phyloP scores from a whole-genome alignment of 208 protist species.

The Leishmania martiniquensis region DNA sequence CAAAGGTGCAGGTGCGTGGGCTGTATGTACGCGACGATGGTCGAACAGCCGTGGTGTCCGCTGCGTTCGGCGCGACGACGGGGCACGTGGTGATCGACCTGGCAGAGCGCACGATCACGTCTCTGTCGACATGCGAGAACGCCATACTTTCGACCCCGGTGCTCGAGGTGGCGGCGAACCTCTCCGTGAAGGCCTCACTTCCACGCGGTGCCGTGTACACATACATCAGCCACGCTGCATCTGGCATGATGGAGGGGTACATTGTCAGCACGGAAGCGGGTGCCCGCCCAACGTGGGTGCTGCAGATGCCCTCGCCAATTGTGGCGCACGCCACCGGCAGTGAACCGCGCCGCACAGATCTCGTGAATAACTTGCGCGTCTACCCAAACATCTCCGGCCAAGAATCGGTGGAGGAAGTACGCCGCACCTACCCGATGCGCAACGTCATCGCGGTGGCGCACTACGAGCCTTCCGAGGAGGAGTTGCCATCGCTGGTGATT shows the following conservation, averaged over 20 bases:
- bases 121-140: slow-evolving; percentile 13
- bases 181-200: slow-evolving; percentile 41
- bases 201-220: slow-evolving; percentile 30
- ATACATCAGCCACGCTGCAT: slow-evolving; percentile 44
- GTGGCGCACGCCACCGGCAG: slow-evolving; percentile 70
- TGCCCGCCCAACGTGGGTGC: slow-evolving; percentile 52
- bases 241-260: slow-evolving; percentile 64
- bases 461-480: slow-evolving; percentile 64
- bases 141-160: slow-evolving; percentile 18
- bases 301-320: slow-evolving; percentile 65
- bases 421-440: slow-evolving; percentile 77
- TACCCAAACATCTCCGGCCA: slow-evolving; percentile 71
- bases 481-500: slow-evolving; percentile 74
- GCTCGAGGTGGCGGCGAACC: slow-evolving; percentile 44
- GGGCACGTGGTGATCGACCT: slow-evolving; percentile 30
- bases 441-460: slow-evolving; percentile 85
- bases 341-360: slow-evolving; percentile 52
- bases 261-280: slow-evolving; percentile 31
- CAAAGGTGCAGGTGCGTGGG: slow-evolving; percentile 43
- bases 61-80: slow-evolving; percentile 13
- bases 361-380: slow-evolving; percentile 77
- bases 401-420: slow-evolving; percentile 75
- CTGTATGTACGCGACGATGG: slow-evolving; percentile 30
- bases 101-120: slow-evolving; percentile 13
- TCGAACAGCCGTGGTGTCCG: slow-evolving; percentile 27